These are phyloP conservation scores for Coniochaeta sp. DNA, from an alignment of 2,329 filamentous ascomycete genomes.

Conservation along the genomic window DNA sequence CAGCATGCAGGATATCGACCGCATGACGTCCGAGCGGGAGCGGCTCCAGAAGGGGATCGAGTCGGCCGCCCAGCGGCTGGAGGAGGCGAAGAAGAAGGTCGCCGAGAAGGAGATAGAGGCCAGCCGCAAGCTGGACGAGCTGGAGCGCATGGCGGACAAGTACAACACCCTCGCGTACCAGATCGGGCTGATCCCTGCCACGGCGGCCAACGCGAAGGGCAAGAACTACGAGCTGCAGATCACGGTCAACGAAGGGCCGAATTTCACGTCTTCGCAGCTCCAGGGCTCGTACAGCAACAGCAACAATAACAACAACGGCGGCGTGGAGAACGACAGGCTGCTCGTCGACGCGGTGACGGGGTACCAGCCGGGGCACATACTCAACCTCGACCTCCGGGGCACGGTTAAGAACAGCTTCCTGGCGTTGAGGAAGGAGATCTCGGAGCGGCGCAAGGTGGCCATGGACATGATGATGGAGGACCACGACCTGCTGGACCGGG, in stretches of 20 bases:
- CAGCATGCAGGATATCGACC: slow-evolving; percentile 96
- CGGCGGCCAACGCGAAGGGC: slow-evolving; percentile 79
- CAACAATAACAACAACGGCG: slow-evolving; percentile 20
- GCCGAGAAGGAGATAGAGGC: slow-evolving; percentile 85
- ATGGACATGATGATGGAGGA: slow-evolving; percentile 92
- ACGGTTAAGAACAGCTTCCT: slow-evolving; percentile 73
- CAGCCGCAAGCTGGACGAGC: slow-evolving; percentile 75
- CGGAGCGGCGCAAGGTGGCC: slow-evolving; percentile 73
- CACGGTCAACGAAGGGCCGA: slow-evolving; percentile 68
- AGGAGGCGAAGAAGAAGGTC: slow-evolving; percentile 77
- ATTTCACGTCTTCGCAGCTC: slow-evolving; percentile 62
- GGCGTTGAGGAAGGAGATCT: slow-evolving; percentile 77
- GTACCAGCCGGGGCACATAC: slow-evolving; percentile 81
- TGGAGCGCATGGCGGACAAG: slow-evolving; percentile 81
- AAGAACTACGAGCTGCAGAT: slow-evolving; percentile 78
- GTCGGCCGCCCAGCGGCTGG: slow-evolving; percentile 63
- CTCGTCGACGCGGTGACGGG: slow-evolving; percentile 76
- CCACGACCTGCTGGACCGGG: slow-evolving; percentile 85
- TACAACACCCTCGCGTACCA: slow-evolving; percentile 96
- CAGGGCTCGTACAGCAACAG: slow-evolving; percentile 24
- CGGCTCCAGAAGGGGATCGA: slow-evolving; percentile 86
- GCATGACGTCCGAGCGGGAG: slow-evolving; percentile 94
- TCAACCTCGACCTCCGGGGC: slow-evolving; percentile 83
- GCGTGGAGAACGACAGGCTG: slow-evolving; percentile 61
- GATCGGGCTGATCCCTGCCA: slow-evolving; percentile 79